These are phyloP conservation scores for Mariannaea sp. DNA, from an alignment of 2,329 filamentous ascomycete species.

Conservation along the genomic window DNA sequence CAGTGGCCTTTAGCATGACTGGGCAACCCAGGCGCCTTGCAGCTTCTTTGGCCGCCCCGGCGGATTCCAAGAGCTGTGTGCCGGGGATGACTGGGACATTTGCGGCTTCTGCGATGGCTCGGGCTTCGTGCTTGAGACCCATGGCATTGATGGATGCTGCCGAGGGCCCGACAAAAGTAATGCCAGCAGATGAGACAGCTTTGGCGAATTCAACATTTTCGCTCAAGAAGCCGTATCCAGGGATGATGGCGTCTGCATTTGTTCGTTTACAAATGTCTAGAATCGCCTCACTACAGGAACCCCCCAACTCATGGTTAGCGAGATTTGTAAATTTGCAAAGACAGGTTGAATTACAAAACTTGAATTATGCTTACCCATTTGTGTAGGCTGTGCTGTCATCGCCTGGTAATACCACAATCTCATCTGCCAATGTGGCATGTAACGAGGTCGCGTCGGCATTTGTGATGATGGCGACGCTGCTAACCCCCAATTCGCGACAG, in stretches of 20 bases:
- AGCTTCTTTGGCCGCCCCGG: slow-evolving; percentile 58
- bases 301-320: slow-evolving; percentile 1
- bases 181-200: slow-evolving; percentile 54
- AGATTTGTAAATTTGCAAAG: neutral
- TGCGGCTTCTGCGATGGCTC: slow-evolving; percentile 57
- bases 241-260: slow-evolving; percentile 59
- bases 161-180: slow-evolving; percentile 62
- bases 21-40: slow-evolving; percentile 45
- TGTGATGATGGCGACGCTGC: slow-evolving; percentile 59
- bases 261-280: slow-evolving; percentile 46
- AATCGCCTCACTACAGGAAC: slow-evolving; percentile 27
- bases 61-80: slow-evolving; percentile 24
- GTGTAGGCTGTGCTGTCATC: slow-evolving; percentile 34
- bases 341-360: too few relatives aligned
- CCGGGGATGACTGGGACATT: slow-evolving; percentile 48
- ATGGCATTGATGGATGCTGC: slow-evolving; percentile 57
- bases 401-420: slow-evolving; percentile 55
- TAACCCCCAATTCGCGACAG: slow-evolving; percentile 52
- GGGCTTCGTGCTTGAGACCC: slow-evolving; percentile 56
- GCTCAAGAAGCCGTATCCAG: slow-evolving; percentile 26
- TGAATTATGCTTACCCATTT: slow-evolving; percentile 39
- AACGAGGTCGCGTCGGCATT: slow-evolving; percentile 56
- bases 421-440: slow-evolving; percentile 50
- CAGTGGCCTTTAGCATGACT: slow-evolving; percentile 63
- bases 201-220: slow-evolving; percentile 57